Conservation (phyloP, 345 rosid genomes). For the Salix udensis region DNA sequence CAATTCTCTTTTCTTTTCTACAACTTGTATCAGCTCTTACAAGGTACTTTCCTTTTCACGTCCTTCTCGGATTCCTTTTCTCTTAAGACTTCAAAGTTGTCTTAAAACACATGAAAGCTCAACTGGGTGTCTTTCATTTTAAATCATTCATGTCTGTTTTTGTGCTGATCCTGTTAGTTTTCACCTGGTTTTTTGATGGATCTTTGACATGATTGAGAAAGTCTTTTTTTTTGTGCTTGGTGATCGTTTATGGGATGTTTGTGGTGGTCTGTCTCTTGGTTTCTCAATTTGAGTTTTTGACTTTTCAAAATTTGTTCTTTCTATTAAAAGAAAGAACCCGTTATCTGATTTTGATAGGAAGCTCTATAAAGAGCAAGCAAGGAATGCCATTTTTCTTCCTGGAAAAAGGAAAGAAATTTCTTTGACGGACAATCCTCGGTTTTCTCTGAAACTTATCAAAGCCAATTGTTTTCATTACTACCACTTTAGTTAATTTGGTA, state of each 20-base stretch:
- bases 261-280: not conserved
- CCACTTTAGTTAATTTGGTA: not conserved
- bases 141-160: slow-evolving; percentile 12
- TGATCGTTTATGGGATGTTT: not conserved
- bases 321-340: slow-evolving; percentile 12
- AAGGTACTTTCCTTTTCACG: slow-evolving; percentile 18
- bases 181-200: not conserved
- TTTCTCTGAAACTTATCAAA: not conserved
- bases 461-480: no score
- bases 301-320: slow-evolving; percentile 5
- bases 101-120: slow-evolving; percentile 17
- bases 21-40: slow-evolving; percentile 20
- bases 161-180: slow-evolving; percentile 12
- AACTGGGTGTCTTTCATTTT: slow-evolving; percentile 20
- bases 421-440: slow-evolving; percentile 4
- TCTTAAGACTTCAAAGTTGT: slow-evolving; percentile 1
- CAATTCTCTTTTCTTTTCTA: slow-evolving; percentile 11
- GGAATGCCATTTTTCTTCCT: not conserved
- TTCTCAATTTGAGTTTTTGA: slow-evolving; percentile 4
- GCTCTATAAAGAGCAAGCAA: not conserved
- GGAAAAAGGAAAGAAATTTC: slow-evolving; percentile 2
- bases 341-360: slow-evolving; percentile 14
- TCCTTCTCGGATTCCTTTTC: not conserved
- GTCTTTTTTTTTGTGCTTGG: not conserved
- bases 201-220: not conserved